Conservation (phyloP, 768 basidiomycete species). For the Suillus placidus region DNA sequence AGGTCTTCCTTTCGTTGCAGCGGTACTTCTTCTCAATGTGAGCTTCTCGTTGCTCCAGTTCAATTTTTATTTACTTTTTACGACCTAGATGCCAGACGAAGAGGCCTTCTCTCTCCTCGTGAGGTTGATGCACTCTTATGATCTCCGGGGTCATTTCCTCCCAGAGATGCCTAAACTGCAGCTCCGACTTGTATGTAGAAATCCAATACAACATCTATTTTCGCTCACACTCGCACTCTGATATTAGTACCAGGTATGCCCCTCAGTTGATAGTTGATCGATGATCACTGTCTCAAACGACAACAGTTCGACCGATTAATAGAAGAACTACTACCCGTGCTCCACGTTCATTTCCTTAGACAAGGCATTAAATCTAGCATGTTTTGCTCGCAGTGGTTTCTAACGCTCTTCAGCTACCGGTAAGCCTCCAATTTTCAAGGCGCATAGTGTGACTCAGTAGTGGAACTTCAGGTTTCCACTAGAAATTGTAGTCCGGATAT, state of each 20-base stretch:
- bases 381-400: slow-evolving; percentile 99
- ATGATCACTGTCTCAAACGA: slow-evolving; percentile 20
- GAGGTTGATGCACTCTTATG: slow-evolving; percentile 94
- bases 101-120: slow-evolving; percentile 97
- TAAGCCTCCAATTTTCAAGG: slow-evolving; percentile 33
- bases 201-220: neutral
- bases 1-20: slow-evolving; percentile 95
- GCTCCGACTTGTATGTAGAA: slow-evolving; percentile 70
- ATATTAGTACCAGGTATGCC: slow-evolving; percentile 60
- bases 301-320: slow-evolving; percentile 88
- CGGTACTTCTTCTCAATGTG: slow-evolving; percentile 90
- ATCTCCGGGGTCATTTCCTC: slow-evolving; percentile 94
- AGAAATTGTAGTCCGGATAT: slow-evolving; percentile 93
- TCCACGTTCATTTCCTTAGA: slow-evolving; percentile 91
- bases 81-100: slow-evolving; percentile 93
- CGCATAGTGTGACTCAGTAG: neutral
- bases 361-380: slow-evolving; percentile 97
- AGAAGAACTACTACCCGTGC: slow-evolving; percentile 89
- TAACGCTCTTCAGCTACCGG: slow-evolving; percentile 97
- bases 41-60: slow-evolving; percentile 23
- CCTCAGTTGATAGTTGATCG: slow-evolving; percentile 8
- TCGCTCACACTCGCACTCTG: slow-evolving; percentile 3
- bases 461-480: slow-evolving; percentile 75
- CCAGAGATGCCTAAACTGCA: slow-evolving; percentile 99
- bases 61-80: slow-evolving; percentile 1